These are phyloP conservation scores for Cucumis sativus DNA, from an alignment of 306 rosid genomes.

Conservation along the genomic window DNA sequence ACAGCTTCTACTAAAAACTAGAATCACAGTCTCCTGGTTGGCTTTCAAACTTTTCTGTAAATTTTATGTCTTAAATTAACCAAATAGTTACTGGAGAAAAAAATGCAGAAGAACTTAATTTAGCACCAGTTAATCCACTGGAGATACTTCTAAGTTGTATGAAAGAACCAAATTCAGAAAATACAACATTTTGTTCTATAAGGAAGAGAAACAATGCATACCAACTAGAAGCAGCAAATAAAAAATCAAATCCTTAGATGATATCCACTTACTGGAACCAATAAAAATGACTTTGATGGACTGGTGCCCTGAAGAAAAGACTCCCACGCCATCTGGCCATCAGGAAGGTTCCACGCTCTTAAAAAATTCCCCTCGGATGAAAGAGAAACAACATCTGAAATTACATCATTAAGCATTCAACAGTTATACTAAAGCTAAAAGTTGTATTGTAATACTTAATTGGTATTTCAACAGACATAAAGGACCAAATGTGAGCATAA, in stretches of 20 bases:
- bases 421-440: neutral
- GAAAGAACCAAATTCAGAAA: neutral
- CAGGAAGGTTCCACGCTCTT: slow-evolving; percentile 98
- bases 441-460: neutral
- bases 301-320: slow-evolving; percentile 53
- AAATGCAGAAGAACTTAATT: neutral
- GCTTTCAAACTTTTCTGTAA: slow-evolving; percentile 68
- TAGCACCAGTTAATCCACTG: neutral
- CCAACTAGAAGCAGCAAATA: neutral
- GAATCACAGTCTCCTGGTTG: slow-evolving; percentile 60
- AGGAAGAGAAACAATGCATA: neutral
- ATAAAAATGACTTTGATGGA: slow-evolving; percentile 51
- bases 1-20: slow-evolving; percentile 56
- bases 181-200: neutral
- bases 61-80: slow-evolving; percentile 18
- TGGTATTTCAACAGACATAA: neutral
- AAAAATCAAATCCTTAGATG: neutral
- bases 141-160: neutral
- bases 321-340: slow-evolving; percentile 99
- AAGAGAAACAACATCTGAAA: slow-evolving; percentile 82
- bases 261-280: slow-evolving; percentile 52
- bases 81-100: slow-evolving; percentile 3
- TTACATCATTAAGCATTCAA: slow-evolving; percentile 3
- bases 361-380: slow-evolving; percentile 70
- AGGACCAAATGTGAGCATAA: neutral